A percentile compares a stretch with the other conserved stretches of the same genome.
Conservation (phyloP, 305 asterid species). For the Ajuga reptans region DNA sequence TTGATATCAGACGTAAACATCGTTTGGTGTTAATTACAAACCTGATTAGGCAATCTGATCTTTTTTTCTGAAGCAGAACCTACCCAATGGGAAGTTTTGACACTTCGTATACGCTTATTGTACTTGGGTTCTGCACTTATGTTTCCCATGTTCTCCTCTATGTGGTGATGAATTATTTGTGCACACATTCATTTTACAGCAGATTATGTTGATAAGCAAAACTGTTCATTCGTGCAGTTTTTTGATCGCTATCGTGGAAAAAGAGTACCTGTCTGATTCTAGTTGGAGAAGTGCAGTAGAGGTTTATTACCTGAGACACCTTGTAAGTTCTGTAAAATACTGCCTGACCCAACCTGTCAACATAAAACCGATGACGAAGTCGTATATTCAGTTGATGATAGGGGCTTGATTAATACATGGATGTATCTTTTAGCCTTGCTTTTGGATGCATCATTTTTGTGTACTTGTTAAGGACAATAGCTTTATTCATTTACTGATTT, state of each 20-base stretch:
- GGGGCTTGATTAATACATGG: conserved; percentile 14
- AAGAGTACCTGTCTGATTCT: conserved; percentile 64
- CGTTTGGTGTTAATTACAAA: not conserved
- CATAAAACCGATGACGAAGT: conserved; percentile 14
- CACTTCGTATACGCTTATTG: not conserved
- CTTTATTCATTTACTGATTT: conserved; percentile 6
- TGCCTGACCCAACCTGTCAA: conserved; percentile 16
- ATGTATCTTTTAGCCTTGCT: conserved; percentile 14
- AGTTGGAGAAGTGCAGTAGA: conserved; percentile 15
- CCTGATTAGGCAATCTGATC: not conserved
- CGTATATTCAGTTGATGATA: conserved; percentile 16
- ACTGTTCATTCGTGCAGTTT: conserved; percentile 45
- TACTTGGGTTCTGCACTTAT: too few species aligned
- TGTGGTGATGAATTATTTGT: not conserved
- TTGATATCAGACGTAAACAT: not conserved
- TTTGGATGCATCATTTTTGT: conserved; percentile 16
- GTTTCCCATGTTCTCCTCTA: not conserved
- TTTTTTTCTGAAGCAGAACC: not conserved
- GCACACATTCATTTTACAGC: not conserved
- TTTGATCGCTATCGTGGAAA: conserved; percentile 72
- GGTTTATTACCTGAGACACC: not conserved
- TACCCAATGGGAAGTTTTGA: not conserved
- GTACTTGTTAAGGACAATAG: conserved; percentile 5
- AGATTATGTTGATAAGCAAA: not conserved
- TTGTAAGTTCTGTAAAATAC: conserved; percentile 36